Evolutionary conservation across 75 land plant genomes (phyloP), one percentile per base, ranked within the genome.

Genomic region (Pinus albicaulis): DNA sequence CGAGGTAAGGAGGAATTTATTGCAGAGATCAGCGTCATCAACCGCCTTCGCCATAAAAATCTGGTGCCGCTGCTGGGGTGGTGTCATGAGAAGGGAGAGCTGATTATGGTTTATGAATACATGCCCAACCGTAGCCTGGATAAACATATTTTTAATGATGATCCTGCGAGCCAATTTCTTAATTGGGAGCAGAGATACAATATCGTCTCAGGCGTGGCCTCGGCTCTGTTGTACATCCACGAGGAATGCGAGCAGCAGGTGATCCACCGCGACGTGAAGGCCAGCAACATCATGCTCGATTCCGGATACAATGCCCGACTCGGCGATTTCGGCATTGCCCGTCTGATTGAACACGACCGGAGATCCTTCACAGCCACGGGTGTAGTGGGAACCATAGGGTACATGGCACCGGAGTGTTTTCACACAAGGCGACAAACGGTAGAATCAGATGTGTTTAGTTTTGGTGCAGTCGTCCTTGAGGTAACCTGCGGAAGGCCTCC

Each of bases 51-150:
- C n/a, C 87, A 85, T 63, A 79, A 76, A 14, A 84, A 81, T 73
- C 70, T 82, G 22, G 77, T 88, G 53, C 85, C 72, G 25, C 66
- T 88, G 66, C 77, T 56, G 6, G 88, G 88, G 1, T 88, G 88
- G 88, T 88, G 90, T 75, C 23, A 64, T 25, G 72, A 82, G 58
- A 74, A 31, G 10, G 76, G 71, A 23, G 74, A 85, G 78, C 73
- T 85, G 20, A 65, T 85, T 44, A 61, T 88, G 22, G 85, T 88
- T 36, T 88, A 88, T 63, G 90, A 88, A 16, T 82, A 66, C 82
- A 82, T 88, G 85, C 79, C 85, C 55, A 82, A 88, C 26, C 88
- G 84, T 20, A 81, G 84, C 80, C 87, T 87, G 13, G 87, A 87
- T 74, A 81, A 68, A 26, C 52, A 38, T 55, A 68, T 85, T 20